Conservation (phyloP, 1,284 basidiomycete species). For the Wolfiporia cocos region DNA sequence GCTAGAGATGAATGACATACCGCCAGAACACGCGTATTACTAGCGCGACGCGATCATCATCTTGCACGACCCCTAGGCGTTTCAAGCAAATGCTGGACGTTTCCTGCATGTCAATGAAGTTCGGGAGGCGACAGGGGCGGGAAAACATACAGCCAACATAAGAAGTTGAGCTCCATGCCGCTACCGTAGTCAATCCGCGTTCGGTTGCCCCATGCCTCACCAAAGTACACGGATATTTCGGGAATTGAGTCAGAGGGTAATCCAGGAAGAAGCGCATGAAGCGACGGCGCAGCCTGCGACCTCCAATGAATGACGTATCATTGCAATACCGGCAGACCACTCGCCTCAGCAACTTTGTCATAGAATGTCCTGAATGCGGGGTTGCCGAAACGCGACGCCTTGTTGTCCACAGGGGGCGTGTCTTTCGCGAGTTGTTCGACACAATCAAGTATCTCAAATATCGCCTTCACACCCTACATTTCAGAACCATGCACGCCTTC, state of each 20-base stretch:
- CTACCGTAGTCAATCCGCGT: conserved; percentile 96
- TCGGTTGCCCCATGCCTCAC: conserved; percentile 88
- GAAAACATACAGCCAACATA: conserved; percentile 86
- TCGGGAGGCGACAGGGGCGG: background rate
- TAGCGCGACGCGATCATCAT: conserved; percentile 70
- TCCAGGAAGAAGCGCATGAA: conserved; percentile 55
- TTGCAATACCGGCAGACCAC: conserved; percentile 13
- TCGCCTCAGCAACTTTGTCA: conserved; percentile 71
- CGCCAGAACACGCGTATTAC: conserved; percentile 91
- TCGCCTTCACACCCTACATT: conserved; percentile 52
- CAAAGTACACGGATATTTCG: conserved; percentile 80
- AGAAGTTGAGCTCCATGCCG: conserved; percentile 97
- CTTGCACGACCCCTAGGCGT: conserved; percentile 62
- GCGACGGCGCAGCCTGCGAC: conserved; percentile 34
- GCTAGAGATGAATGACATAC: conserved; percentile 28
- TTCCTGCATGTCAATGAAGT: background rate
- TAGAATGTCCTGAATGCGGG: conserved; percentile 94
- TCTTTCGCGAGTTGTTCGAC: conserved; percentile 62
- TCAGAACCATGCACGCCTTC: background rate
- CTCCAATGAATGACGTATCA: background rate
- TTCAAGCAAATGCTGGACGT: conserved; percentile 71
- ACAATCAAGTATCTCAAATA: conserved; percentile 61
- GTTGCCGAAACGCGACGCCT: conserved; percentile 93
- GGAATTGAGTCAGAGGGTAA: conserved; percentile 51
- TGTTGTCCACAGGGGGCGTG: conserved; percentile 87